Base-by-base conservation (phyloP, 495 filamentous ascomycete genomes). In the Tuber umbilicatum region DNA sequence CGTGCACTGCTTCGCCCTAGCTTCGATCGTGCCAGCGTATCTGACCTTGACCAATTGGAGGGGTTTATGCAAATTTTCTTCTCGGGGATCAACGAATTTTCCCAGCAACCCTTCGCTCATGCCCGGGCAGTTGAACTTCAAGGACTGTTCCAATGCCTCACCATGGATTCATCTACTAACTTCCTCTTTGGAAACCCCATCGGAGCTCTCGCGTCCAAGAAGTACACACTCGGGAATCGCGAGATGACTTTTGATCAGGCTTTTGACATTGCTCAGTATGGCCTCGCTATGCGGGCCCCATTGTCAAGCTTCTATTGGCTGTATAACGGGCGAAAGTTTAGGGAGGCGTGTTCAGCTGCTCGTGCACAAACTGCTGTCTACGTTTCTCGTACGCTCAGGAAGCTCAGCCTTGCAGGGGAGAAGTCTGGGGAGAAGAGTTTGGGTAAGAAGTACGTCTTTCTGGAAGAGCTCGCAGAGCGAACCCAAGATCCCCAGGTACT, bases 1-100 rank as follows among this genome's bases (percentile, higher is more conserved):
- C 85, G 89, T 21, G 85, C 85, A 23, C 80, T 90, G 40, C 84
- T 91, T 38, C 85, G 87, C 0, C 89, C 85, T 0, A 86, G 88
- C 69, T 90, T 91, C 75, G 84, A 84, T 37, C 85, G 86, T 19
- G 83, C 84, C 19, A 86, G 87, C 43, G 70, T 82, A 14, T 71
- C 79, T 42, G 69, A 82, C 42, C 68, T 82, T 27, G 64, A 74
- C 21, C 47, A 76, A 21, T 71, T 82, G 14, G 80, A 82, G 39
- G 68, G 45, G 5, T 75, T 80, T 71, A 74, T 79, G 5, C 68
- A 77, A 50, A 77, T 71, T 17, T 69, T 82, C 39, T 72, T 77
- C 19, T 69, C 70, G 17, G 70, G 50, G 47, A 75, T 79, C 47
- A 67, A 70, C 16, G 21, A 70, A 17, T 14, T 40, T 14, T 47